Conservation (phyloP, 2,329 filamentous ascomycete genomes). For the Capronia coronata region DNA sequence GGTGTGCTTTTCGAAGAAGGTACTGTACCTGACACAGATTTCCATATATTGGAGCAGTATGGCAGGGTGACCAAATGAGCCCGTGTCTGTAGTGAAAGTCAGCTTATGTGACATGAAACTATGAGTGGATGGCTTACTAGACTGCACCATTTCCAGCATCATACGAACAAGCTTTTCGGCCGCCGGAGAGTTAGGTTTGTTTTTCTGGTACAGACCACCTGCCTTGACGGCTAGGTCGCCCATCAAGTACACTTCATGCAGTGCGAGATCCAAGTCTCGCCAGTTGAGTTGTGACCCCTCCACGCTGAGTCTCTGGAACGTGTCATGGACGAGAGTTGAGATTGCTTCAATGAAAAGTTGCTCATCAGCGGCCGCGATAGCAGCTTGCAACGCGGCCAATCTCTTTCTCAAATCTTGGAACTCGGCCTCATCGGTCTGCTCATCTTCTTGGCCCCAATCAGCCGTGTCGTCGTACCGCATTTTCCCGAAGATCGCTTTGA, state of each 20-base stretch:
- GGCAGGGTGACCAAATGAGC: constrained; percentile 79
- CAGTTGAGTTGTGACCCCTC: constrained; percentile 74
- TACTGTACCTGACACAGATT: constrained; percentile 87
- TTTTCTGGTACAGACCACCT: constrained; percentile 80
- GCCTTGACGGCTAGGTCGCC: constrained; percentile 88
- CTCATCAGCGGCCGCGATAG: constrained; percentile 83
- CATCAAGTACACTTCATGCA: constrained; percentile 93
- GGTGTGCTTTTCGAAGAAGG: constrained; percentile 81
- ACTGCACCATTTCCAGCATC: constrained; percentile 94
- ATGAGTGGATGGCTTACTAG: constrained; percentile 41
- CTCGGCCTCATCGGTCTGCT: constrained; percentile 93
- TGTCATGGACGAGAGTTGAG: constrained; percentile 78
- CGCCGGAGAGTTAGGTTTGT: constrained; percentile 69
- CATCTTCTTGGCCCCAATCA: constrained; percentile 87
- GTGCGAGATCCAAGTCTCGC: constrained; percentile 86
- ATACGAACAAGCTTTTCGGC: constrained; percentile 78
- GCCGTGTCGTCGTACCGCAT: constrained; percentile 97
- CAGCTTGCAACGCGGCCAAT: constrained; percentile 85
- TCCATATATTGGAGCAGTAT: constrained; percentile 98
- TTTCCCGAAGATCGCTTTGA: constrained; percentile 88
- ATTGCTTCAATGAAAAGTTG: constrained; percentile 80
- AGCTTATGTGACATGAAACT: background rate
- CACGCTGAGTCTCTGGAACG: constrained; percentile 73
- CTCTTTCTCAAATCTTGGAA: constrained; percentile 91
- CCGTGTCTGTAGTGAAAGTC: constrained; percentile 58